Percentiles rank a stretch among this genome's conserved stretches.
phyloP scores from a whole-genome alignment of 345 rosid genomes.

The Cardiospermum halicacabum region DNA sequence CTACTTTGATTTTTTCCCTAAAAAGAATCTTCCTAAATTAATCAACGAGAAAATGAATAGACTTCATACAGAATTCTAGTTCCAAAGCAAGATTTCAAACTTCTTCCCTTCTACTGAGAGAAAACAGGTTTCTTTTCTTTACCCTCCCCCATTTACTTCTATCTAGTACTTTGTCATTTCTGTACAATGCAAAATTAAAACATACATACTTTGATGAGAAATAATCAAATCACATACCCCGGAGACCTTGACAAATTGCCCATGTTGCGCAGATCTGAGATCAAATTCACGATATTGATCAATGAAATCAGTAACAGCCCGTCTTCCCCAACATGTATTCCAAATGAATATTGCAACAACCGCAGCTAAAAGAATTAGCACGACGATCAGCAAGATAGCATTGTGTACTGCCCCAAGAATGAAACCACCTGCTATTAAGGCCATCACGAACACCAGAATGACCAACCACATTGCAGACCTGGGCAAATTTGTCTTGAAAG shows the following conservation, averaged over 20 bases:
- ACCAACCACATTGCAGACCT: conserved; percentile 66
- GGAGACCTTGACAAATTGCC: conserved; percentile 91
- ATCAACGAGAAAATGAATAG: not conserved
- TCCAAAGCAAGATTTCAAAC: not conserved
- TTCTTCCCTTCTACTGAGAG: not conserved
- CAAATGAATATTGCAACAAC: conserved; percentile 66
- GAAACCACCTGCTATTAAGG: conserved; percentile 83
- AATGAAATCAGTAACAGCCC: conserved; percentile 61
- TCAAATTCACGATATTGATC: conserved; percentile 81
- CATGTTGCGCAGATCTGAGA: conserved; percentile 89
- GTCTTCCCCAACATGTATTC: conserved; percentile 81
- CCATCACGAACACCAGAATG: conserved; percentile 66
- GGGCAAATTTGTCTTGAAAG: conserved; percentile 65
- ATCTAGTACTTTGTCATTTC: not conserved
- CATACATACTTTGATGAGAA: not conserved
- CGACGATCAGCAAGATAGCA: conserved; percentile 66
- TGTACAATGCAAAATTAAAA: not conserved
- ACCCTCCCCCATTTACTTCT: not conserved
- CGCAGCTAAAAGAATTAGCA: conserved; percentile 60
- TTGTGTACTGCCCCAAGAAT: conserved; percentile 86
- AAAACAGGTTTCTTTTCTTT: not conserved
- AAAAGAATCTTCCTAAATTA: not conserved
- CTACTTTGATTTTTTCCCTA: not conserved
- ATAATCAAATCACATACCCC: conserved; percentile 57
- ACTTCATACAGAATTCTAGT: not conserved